Base-by-base conservation (phyloP, 352 stramenopile species). In the Saprolegnia parasitica region DNA sequence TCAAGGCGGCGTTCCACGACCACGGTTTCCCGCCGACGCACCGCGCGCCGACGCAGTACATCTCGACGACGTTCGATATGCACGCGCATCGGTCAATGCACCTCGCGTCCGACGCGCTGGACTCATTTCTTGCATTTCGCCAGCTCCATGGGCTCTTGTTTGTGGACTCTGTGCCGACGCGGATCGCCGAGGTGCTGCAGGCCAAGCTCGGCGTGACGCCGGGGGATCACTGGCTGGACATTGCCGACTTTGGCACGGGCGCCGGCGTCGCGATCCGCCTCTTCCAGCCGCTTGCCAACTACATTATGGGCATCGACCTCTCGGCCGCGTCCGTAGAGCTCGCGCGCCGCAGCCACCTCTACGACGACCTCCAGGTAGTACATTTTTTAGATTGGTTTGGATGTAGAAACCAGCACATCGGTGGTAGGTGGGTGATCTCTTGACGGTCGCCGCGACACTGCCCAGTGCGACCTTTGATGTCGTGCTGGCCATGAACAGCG, bases 101-200 rank as follows among this genome's bases (percentile, higher is more conserved):
- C 42, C 42, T 49, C 18, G 42, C 42, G n/a, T 29, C 20, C 4
- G 39, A 49, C 18, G 11, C 21, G 8, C 15, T 13, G 1, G 42
- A 47, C 35, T 20, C 24, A 6, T 24, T 56, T 20, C 40, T 40
- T 29, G 23, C 42, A 35, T 56, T 67, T 56, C 58, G 40, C 1
- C 58, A 67, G 23, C 58, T 67, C 13, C 58, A 67, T 18, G 58
- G 58, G 3, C 32, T 67, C 10, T 35, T 67, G 21, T 67, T 67
- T 21, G 58, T 42, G 39, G n/a, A 24, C 8, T 18, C 3, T 9
- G 58, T 23, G 11, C 58, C 58, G 4, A 18, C 20, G 13, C 37
- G 18, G 3, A 56, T 55, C 10, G 8, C 58, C n/a, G 26, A 15
- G 16, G 40, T 42, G 18, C 42, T 67, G 5, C 37, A 21, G 4